phyloP scores from a whole-genome alignment of 1,284 basidiomycete species.

The Schizophyllum commune region DNA sequence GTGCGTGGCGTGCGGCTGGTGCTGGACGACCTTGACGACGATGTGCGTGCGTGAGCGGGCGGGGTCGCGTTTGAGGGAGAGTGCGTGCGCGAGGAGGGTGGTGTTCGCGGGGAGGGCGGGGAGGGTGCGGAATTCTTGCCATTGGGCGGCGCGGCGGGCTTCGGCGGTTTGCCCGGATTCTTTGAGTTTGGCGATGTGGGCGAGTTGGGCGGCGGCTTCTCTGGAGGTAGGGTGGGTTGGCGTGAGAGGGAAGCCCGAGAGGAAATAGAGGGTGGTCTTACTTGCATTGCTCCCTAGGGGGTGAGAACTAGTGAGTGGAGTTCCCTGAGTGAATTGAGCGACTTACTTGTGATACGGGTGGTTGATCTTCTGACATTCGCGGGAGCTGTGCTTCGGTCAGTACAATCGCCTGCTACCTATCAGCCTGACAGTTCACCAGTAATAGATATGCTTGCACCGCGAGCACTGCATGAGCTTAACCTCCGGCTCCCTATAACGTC shows the following conservation, averaged over 20 bases:
- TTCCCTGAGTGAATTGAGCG: neutral
- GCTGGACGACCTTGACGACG: conserved; percentile 4
- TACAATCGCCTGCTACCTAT: no score
- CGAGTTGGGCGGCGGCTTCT: neutral
- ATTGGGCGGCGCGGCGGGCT: neutral
- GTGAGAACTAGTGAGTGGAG: neutral
- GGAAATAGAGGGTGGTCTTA: neutral
- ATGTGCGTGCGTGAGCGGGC: conserved; percentile 6
- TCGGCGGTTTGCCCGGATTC: neutral
- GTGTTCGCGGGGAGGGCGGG: neutral
- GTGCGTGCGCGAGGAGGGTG: neutral
- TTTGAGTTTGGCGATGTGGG: neutral
- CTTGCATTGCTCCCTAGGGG: neutral
- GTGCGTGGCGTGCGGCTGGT: conserved; percentile 3
- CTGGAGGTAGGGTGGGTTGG: neutral
- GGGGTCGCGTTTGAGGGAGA: conserved; percentile 3
- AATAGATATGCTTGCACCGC: conserved; percentile 12
- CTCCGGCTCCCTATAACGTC: conserved; percentile 3
- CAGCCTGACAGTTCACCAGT: no score
- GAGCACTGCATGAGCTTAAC: conserved; percentile 7
- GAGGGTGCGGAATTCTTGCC: neutral
- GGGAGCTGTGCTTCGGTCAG: neutral
- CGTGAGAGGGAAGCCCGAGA: no score
- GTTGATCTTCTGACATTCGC: conserved; percentile 7
- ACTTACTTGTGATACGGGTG: conserved; percentile 10